Evolutionary conservation across 2,329 filamentous ascomycete species (phyloP), one percentile per base, ranked within the genome.

Genomic region (Pseudogymnoascus sp.): DNA sequence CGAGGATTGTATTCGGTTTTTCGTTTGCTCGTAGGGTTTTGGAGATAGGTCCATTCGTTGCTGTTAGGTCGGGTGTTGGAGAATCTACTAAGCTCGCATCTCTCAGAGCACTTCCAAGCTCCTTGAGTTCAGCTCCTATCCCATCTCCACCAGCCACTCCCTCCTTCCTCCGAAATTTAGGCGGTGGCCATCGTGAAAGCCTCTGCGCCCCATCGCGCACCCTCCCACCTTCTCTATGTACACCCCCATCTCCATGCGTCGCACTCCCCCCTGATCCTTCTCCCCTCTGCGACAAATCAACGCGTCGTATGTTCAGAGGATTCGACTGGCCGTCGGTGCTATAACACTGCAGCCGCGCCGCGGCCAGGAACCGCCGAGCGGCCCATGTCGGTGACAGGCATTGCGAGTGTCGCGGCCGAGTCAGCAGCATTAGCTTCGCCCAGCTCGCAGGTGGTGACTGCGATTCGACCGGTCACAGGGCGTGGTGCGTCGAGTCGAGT

Each of bases 341-440:
- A 54, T 54, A 31, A 54, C 48, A 54, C 48, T 54, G 48, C 48
- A 54, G 48, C 48, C 48, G 48, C 48, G 48, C 48, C 48, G 48
- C 48, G 14, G 48, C 48, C 48, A 54, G 25, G 48, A 74, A 69
- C 68, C 76, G 76, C 62, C 67, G 68, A 48, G 72, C 66, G 68
- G 69, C 75, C 77, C 77, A 77, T 72, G 72, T 69, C 70, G 76
- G 74, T 69, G 76, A 72, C 70, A 77, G 74, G 74, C 76, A 77
- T 73, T 76, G 76, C 73, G 76, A 74, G 72, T 73, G 76, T 66
- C 75, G 70, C 41, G 75, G 71, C 69, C 76, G 76, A 73, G 74
- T 74, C 71, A 73, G 73, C 73, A 74, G 77, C 78, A 80, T 80
- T 73, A 79, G 79, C 69, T 65, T 62, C 67, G 63, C 63, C 43